Evolutionary conservation across 768 basidiomycete species (phyloP).

Genomic region (Russula emetica): DNA sequence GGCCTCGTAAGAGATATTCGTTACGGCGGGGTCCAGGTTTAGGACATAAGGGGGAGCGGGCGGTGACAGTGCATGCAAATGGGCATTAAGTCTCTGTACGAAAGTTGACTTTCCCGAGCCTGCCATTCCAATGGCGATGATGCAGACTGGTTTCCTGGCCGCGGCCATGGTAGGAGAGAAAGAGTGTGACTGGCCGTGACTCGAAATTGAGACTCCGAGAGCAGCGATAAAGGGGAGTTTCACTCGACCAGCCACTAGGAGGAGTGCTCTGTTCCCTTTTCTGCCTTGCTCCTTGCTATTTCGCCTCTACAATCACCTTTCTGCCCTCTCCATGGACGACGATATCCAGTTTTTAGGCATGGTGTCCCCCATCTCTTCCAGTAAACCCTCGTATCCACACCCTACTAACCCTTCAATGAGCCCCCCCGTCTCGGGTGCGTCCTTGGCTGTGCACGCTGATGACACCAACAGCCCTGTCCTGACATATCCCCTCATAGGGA

Average conservation of each 20-base stretch:
- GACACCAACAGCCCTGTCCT: not conserved
- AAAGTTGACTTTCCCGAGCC: slow-evolving; percentile 98
- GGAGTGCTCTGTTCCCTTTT: too few relatives aligned
- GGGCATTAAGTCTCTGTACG: slow-evolving; percentile 89
- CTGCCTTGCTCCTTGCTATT: not conserved
- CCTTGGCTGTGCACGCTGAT: not conserved
- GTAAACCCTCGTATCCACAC: slow-evolving; percentile 4
- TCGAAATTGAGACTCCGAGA: slow-evolving; percentile 15
- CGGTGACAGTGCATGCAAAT: slow-evolving; percentile 67
- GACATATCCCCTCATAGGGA: slow-evolving; percentile 40
- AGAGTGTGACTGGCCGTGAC: slow-evolving; percentile 1
- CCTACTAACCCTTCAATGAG: slow-evolving; percentile 8
- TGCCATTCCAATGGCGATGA: slow-evolving; percentile 94
- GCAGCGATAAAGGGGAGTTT: slow-evolving; percentile 22
- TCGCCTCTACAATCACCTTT: not conserved
- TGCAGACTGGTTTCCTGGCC: slow-evolving; percentile 66
- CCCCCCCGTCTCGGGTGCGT: slow-evolving; percentile 25
- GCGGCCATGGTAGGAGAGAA: not conserved
- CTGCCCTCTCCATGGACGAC: slow-evolving; percentile 18
- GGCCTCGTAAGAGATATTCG: slow-evolving; percentile 85
- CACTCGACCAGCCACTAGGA: not conserved
- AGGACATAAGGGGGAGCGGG: slow-evolving; percentile 86
- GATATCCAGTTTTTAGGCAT: slow-evolving; percentile 26
- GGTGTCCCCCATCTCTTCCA: not conserved
- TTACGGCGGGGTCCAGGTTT: slow-evolving; percentile 96